These are phyloP conservation scores for Chaetomium globosum DNA, from an alignment of 2,329 filamentous ascomycete species.

Conservation along the genomic window DNA sequence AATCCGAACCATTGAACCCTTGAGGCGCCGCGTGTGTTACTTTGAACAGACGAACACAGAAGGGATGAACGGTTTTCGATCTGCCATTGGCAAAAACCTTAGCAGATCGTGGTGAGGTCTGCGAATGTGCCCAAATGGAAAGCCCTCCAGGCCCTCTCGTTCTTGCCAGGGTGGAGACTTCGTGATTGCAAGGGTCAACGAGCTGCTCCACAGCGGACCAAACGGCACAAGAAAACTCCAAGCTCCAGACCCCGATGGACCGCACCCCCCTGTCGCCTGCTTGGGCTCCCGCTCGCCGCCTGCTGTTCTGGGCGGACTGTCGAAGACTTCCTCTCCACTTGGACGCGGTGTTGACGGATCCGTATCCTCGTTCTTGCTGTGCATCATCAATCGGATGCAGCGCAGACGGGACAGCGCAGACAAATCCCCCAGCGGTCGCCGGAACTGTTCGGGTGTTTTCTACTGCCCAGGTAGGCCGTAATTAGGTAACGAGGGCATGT, in stretches of 20 bases:
- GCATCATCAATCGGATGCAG: background rate
- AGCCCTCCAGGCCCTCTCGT: background rate
- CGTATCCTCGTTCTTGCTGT: background rate
- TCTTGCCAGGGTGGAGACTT: background rate
- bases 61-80: background rate
- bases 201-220: background rate
- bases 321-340: conserved; percentile 20
- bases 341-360: background rate
- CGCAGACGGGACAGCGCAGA: background rate
- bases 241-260: conserved; percentile 35
- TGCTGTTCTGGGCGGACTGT: conserved; percentile 24
- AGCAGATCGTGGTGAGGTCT: background rate
- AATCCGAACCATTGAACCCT: background rate
- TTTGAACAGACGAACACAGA: background rate
- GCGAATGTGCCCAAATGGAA: background rate
- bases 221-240: conserved; percentile 11
- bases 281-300: conserved; percentile 13
- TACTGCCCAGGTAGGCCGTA: background rate
- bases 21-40: background rate
- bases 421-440: background rate
- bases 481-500: background rate
- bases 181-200: background rate
- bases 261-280: conserved; percentile 31
- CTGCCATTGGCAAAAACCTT: background rate
- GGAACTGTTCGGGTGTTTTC: background rate